Evolutionary conservation across 78 protist species (phyloP).

Genomic region (Dictyostelium brefeldianum): DNA sequence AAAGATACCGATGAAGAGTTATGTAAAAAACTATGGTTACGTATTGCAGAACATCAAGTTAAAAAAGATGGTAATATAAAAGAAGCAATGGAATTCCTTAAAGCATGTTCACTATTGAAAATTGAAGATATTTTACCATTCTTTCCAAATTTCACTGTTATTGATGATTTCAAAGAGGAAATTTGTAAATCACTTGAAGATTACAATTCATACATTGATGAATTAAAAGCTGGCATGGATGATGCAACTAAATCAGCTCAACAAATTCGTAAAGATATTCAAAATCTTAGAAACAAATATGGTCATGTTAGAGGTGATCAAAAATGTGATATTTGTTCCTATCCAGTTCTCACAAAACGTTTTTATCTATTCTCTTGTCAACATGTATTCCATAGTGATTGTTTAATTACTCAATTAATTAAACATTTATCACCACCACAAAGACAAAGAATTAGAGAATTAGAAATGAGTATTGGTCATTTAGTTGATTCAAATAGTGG

Average conservation of each 20-base stretch:
- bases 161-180: conserved; percentile 96
- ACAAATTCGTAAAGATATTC: conserved; percentile 91
- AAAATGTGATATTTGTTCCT: conserved; percentile 88
- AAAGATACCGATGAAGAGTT: conserved; percentile 89
- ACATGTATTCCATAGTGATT: conserved; percentile 94
- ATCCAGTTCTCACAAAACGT: conserved; percentile 78
- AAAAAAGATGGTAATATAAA: conserved; percentile 86
- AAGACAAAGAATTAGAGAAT: conserved; percentile 40
- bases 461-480: conserved; percentile 22
- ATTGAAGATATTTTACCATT: conserved; percentile 97
- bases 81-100: conserved; percentile 91
- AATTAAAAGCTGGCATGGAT: conserved; percentile 92
- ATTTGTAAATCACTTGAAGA: conserved; percentile 91
- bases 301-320: conserved; percentile 83
- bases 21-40: conserved; percentile 93
- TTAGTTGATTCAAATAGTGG: too few relatives aligned
- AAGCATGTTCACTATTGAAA: conserved; percentile 83
- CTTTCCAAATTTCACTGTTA: conserved; percentile 95
- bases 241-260: conserved; percentile 92
- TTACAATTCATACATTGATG: conserved; percentile 91
- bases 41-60: conserved; percentile 92
- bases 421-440: not conserved
- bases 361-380: conserved; percentile 95
- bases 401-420: conserved; percentile 82
- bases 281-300: conserved; percentile 87